Evolutionary conservation across 768 basidiomycete genomes (phyloP).

Genomic region (Termitomyces titanicus): DNA sequence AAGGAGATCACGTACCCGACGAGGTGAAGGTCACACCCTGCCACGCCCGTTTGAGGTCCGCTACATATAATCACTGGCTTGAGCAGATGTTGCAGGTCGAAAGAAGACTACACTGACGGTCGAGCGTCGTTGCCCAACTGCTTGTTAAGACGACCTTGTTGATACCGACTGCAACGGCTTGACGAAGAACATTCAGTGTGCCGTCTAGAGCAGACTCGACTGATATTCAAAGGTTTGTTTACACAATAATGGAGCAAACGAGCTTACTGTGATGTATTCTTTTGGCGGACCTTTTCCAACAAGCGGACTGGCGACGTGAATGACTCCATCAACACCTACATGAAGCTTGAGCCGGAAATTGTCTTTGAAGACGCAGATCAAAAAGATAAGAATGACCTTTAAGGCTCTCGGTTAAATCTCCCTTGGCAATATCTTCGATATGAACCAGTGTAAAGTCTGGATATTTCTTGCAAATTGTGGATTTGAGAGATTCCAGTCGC

Average conservation of each 20-base stretch:
- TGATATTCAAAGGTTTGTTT: background rate
- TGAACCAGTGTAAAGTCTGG: conserved; percentile 4
- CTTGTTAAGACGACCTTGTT: conserved; percentile 9
- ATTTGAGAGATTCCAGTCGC: background rate
- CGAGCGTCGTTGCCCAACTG: conserved; percentile 7
- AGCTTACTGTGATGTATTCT: conserved; percentile 1
- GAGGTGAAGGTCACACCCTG: conserved; percentile 1
- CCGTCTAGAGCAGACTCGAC: conserved; percentile 9
- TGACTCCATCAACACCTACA: conserved; percentile 38
- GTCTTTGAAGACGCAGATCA: background rate
- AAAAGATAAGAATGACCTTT: too few species aligned
- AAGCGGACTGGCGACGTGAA: conserved; percentile 28
- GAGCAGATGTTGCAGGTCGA: background rate
- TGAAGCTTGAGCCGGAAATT: background rate
- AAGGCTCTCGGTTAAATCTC: conserved; percentile 8
- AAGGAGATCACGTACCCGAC: background rate
- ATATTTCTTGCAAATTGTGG: conserved; percentile 4
- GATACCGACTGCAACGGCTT: conserved; percentile 8
- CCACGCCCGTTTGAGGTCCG: background rate
- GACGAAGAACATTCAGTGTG: conserved; percentile 11
- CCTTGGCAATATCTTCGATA: conserved; percentile 11
- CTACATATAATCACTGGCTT: background rate
- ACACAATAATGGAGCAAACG: background rate
- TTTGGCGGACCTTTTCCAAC: conserved; percentile 5
- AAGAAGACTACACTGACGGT: conserved; percentile 1